Evolutionary conservation across 2,329 filamentous ascomycete genomes (phyloP).

Genomic region (Neonectria magnoliae): DNA sequence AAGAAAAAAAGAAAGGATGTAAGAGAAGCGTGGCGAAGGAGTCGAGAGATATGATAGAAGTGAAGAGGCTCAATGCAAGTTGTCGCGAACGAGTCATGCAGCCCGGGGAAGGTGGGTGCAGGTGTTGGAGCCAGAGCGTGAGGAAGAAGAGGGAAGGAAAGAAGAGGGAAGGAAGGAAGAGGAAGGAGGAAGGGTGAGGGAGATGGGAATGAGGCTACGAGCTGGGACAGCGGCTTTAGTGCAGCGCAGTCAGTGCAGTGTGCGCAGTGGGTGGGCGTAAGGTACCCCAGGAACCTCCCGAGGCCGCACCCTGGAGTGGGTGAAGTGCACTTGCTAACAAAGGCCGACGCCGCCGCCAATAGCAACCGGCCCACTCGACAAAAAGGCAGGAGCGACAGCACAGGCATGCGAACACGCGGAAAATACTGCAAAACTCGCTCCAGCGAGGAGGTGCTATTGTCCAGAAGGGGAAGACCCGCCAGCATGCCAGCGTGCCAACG

Average conservation of each 20-base stretch:
- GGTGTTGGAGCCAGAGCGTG: constrained; percentile 34
- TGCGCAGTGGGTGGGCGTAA: constrained; percentile 18
- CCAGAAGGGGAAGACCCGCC: neutral
- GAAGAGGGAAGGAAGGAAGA: constrained; percentile 40
- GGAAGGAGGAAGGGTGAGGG: constrained; percentile 36
- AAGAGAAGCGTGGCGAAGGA: constrained; percentile 13
- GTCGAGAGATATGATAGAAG: constrained; percentile 4
- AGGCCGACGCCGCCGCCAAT: constrained; percentile 17
- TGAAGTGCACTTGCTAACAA: constrained; percentile 22
- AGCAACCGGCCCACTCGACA: constrained; percentile 21
- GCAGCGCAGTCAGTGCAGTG: constrained; percentile 3
- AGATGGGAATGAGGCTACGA: constrained; percentile 42
- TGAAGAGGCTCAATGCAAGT: constrained; percentile 24
- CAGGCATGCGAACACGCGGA: neutral
- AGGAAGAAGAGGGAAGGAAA: constrained; percentile 36
- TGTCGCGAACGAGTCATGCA: constrained; percentile 34
- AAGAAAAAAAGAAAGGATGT: constrained; percentile 15
- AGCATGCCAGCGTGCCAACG: neutral
- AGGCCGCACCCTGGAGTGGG: constrained; percentile 30
- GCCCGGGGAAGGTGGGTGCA: constrained; percentile 23
- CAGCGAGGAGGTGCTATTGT: neutral
- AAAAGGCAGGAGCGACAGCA: constrained; percentile 20
- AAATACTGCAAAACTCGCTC: neutral
- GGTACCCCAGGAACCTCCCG: constrained; percentile 34
- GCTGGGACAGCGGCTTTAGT: constrained; percentile 22